Evolutionary conservation across 345 rosid species (phyloP).

Genomic region (Citrus medica): DNA sequence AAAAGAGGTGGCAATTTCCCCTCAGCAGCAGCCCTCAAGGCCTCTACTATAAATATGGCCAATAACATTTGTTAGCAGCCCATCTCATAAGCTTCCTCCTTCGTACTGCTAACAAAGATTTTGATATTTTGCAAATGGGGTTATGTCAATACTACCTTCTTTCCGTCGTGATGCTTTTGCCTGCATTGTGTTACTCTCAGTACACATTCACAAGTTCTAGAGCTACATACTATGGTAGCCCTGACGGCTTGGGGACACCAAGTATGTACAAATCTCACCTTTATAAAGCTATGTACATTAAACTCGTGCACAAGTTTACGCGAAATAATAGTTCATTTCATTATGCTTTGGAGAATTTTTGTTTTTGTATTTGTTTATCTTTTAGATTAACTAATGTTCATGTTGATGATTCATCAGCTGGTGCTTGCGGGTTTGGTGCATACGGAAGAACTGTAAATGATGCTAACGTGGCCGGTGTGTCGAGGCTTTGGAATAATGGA

Average conservation of each 20-base stretch:
- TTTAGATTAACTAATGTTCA: background rate
- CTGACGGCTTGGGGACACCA: conserved; percentile 75
- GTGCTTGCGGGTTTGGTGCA: conserved; percentile 86
- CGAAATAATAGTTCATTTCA: background rate
- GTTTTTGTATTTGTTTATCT: background rate
- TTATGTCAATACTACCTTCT: conserved; percentile 13
- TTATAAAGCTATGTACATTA: too few species aligned
- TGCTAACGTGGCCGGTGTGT: conserved; percentile 82
- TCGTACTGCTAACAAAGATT: background rate
- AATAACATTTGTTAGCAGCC: background rate
- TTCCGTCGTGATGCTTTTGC: conserved; percentile 33
- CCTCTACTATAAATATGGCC: conserved; percentile 33
- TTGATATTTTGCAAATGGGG: conserved; percentile 17
- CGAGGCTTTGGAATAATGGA: conserved; percentile 66
- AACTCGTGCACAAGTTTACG: background rate
- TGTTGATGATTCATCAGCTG: conserved; percentile 37
- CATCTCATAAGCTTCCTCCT: background rate
- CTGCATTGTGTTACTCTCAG: conserved; percentile 38
- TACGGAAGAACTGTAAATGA: conserved; percentile 68
- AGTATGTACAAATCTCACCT: conserved; percentile 33
- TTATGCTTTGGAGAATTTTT: background rate
- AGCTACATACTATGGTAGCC: conserved; percentile 84
- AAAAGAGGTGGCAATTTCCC: conserved; percentile 4
- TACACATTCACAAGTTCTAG: conserved; percentile 42
- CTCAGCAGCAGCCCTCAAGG: conserved; percentile 5